Base-by-base conservation (phyloP, 306 rosid species). In the Herpetospermum pedunculosum region DNA sequence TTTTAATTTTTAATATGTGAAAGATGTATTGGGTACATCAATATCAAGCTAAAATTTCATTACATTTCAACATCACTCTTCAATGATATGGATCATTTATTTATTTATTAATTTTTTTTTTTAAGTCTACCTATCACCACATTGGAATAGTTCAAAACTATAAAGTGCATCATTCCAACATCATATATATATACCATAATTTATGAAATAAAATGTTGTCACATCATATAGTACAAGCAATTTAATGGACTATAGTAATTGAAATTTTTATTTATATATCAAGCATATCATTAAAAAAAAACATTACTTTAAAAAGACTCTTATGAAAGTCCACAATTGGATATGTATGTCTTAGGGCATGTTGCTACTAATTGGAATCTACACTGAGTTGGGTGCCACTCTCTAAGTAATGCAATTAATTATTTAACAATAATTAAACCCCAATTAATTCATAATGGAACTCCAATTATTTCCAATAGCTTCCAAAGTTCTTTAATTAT, bases 371-470 rank as follows among this genome's bases (percentile, higher is more conserved):
- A 35, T 3, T 16, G 70, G 70, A 37, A 63, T 63, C 70, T 35
- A 64, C 8, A 38, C 38, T 65, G 49, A 65, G 72, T 65, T 65
- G 72, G 49, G n/a, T 38, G 32, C 19, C 50, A 38, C 72, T 65
- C 49, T 11, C 4, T 21, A 38, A 38, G 49, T 8, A 38, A 1
- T 38, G 11, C 19, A 38, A 38, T 12, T 65, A 65, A 21, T 37
- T 40, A 65, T 10, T 38, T 38, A 11, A 4, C 72, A 65, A 38
- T 65, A 65, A 65, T 38, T 40, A 65, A 37, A 38, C 25, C 10
- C 46, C 23, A 65, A 65, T 40, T 35, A 65, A 65, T 14, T 12
- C 3, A 65, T 35, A 65, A 65, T 65, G 72, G 11, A 65, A 38
- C 32, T 65, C 49, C 72, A 65, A 38, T 65, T 65, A 65, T 65